phyloP scores from a whole-genome alignment of 164 flowering plant species.

The Umbilicus rupestris region DNA sequence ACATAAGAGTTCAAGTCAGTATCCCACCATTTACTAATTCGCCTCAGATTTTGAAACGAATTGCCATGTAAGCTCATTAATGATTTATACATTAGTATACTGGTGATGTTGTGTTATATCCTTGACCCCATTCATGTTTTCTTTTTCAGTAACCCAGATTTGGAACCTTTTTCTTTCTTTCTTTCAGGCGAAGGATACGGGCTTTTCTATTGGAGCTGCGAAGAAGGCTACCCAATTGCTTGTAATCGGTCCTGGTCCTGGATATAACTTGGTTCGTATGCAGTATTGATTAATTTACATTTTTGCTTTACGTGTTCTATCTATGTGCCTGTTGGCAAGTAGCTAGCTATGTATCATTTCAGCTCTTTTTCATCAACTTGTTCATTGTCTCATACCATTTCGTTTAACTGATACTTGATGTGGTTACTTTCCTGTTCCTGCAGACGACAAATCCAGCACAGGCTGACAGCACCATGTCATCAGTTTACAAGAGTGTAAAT shows the following conservation, averaged over 20 bases:
- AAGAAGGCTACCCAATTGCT: slow-evolving; percentile 34
- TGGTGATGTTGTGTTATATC: not conserved
- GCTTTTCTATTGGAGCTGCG: slow-evolving; percentile 73
- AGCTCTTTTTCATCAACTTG: not conserved
- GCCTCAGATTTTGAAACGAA: not conserved
- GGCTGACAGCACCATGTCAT: slow-evolving; percentile 26
- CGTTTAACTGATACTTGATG: not conserved
- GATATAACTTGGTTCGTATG: slow-evolving; percentile 79
- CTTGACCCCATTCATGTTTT: too few relatives aligned
- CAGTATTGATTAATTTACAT: not conserved
- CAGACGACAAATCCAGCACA: slow-evolving; percentile 82
- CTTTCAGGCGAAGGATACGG: slow-evolving; percentile 53
- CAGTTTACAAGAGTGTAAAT: slow-evolving; percentile 17
- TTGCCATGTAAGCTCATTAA: not conserved
- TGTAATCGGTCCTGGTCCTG: slow-evolving; percentile 91
- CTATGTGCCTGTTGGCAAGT: not conserved
- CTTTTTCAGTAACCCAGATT: not conserved
- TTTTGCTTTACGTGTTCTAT: not conserved
- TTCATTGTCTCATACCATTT: not conserved
- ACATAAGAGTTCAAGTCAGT: not conserved
- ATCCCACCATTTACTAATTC: not conserved
- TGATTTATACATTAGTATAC: not conserved
- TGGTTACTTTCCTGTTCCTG: slow-evolving; percentile 11
- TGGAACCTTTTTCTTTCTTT: not conserved
- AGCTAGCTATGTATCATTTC: too few relatives aligned